phyloP scores from a whole-genome alignment of 805 yeast genomes.

The Schizosaccharomyces japonicus region DNA sequence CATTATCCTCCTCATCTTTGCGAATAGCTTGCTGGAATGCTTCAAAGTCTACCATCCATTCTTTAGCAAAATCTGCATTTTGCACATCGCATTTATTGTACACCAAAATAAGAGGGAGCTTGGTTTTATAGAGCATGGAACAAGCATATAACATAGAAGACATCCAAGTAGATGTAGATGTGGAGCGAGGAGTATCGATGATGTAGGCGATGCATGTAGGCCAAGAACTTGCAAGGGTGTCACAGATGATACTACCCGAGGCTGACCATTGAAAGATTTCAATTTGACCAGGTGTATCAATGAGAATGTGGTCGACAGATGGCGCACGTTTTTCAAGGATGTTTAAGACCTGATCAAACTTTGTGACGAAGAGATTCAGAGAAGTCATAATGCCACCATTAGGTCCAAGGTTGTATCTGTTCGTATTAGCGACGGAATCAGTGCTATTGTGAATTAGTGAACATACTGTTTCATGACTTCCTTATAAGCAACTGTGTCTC shows the following conservation, averaged over 20 bases:
- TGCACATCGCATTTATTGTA: slow-evolving; percentile 85
- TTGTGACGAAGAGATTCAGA: slow-evolving; percentile 72
- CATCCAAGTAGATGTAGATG: slow-evolving; percentile 90
- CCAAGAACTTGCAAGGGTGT: slow-evolving; percentile 81
- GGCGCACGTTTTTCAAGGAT: slow-evolving; percentile 53
- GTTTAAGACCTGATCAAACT: slow-evolving; percentile 80
- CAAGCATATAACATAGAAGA: slow-evolving; percentile 97
- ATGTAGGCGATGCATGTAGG: slow-evolving; percentile 92
- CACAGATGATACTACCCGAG: slow-evolving; percentile 86
- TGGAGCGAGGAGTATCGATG: slow-evolving; percentile 85
- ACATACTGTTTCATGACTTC: slow-evolving; percentile 72
- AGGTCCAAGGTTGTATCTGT: slow-evolving; percentile 50
- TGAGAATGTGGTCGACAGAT: slow-evolving; percentile 41
- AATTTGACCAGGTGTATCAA: slow-evolving; percentile 97
- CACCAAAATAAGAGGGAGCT: slow-evolving; percentile 86
- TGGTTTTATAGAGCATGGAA: slow-evolving; percentile 83
- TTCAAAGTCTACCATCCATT: slow-evolving; percentile 96
- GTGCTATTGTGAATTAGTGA: neutral
- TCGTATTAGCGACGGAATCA: slow-evolving; percentile 17
- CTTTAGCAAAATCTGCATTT: slow-evolving; percentile 66
- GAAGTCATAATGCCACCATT: slow-evolving; percentile 97
- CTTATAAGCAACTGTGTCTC: slow-evolving; percentile 86
- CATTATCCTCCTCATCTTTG: slow-evolving; percentile 34
- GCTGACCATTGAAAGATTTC: slow-evolving; percentile 96
- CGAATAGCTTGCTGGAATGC: slow-evolving; percentile 59